phyloP scores from a whole-genome alignment of 495 filamentous ascomycete species.

The Talaromyces trachyspermus region DNA sequence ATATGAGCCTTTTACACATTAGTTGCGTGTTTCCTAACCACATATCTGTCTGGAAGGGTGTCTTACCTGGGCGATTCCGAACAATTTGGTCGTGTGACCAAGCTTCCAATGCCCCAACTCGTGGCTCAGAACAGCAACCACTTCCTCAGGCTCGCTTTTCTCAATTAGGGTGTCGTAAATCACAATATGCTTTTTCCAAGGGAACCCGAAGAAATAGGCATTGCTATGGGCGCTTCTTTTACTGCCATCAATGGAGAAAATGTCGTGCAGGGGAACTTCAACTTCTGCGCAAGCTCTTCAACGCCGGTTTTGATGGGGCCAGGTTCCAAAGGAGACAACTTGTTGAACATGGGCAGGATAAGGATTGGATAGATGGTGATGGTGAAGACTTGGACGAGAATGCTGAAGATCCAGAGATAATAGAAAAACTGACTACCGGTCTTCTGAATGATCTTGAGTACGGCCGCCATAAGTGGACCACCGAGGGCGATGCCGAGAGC shows the following conservation, averaged over 20 bases:
- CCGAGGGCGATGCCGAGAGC: slow-evolving; percentile 70
- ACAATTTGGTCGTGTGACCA: slow-evolving; percentile 87
- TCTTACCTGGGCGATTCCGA: slow-evolving; percentile 78
- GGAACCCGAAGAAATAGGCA: slow-evolving; percentile 95
- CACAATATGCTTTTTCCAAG: slow-evolving; percentile 99
- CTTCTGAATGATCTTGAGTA: slow-evolving; percentile 84
- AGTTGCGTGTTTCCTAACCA: slow-evolving; percentile 19
- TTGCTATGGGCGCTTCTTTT: slow-evolving; percentile 97
- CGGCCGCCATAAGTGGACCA: slow-evolving; percentile 79
- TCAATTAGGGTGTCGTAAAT: slow-evolving; percentile 97
- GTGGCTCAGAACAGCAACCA: slow-evolving; percentile 89
- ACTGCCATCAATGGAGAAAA: slow-evolving; percentile 95
- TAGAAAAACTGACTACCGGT: slow-evolving; percentile 93
- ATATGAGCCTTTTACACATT: slow-evolving; percentile 56
- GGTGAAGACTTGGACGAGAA: slow-evolving; percentile 81
- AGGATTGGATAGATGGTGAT: slow-evolving; percentile 94
- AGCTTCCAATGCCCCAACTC: slow-evolving; percentile 96
- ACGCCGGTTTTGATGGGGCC: slow-evolving; percentile 82
- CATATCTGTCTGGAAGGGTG: background rate
- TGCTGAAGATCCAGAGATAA: slow-evolving; percentile 90
- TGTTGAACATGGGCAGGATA: slow-evolving; percentile 96
- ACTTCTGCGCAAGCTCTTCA: slow-evolving; percentile 71
- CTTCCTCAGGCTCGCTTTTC: slow-evolving; percentile 83
- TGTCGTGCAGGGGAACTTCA: slow-evolving; percentile 88
- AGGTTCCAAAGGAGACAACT: slow-evolving; percentile 84